Conservation (phyloP, 345 rosid genomes). For the Corchorus capsularis region DNA sequence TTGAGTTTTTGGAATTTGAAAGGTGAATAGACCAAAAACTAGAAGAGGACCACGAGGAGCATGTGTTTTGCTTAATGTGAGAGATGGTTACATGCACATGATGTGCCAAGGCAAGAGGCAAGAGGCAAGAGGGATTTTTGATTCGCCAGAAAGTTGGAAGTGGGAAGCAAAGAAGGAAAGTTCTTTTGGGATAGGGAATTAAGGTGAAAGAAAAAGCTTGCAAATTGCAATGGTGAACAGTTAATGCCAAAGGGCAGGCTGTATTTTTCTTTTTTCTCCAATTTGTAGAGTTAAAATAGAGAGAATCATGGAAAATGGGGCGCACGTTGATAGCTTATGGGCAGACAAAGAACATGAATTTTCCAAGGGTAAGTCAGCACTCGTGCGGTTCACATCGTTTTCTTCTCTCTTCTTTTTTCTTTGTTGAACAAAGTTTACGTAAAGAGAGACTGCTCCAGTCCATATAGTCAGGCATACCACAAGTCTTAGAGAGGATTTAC, state of each 20-base stretch:
- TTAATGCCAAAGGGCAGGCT: background rate
- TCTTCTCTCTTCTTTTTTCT: background rate
- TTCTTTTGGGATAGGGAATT: background rate
- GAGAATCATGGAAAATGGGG: background rate
- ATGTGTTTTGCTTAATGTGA: background rate
- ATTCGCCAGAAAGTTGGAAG: background rate
- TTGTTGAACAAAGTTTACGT: too few species aligned
- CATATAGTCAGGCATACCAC: too few species aligned
- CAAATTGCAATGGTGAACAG: background rate
- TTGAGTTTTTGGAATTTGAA: background rate
- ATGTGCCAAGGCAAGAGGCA: background rate
- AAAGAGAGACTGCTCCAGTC: too few species aligned
- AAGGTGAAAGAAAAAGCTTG: background rate
- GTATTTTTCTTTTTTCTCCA: background rate
- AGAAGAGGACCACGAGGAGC: background rate
- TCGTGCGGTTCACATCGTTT: slow-evolving; percentile 1
- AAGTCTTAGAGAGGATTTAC: too few species aligned
- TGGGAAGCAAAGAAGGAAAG: background rate
- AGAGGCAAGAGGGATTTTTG: background rate
- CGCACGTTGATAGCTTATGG: background rate
- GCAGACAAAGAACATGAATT: slow-evolving; percentile 5
- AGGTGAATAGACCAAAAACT: background rate
- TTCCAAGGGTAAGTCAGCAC: background rate
- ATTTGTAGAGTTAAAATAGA: background rate
- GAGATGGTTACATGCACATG: background rate